A percentile compares a stretch with the other conserved stretches of the same genome.
Conservation (phyloP, 2,329 filamentous ascomycete genomes). For the Teratosphaeria pseudoeucalypti region DNA sequence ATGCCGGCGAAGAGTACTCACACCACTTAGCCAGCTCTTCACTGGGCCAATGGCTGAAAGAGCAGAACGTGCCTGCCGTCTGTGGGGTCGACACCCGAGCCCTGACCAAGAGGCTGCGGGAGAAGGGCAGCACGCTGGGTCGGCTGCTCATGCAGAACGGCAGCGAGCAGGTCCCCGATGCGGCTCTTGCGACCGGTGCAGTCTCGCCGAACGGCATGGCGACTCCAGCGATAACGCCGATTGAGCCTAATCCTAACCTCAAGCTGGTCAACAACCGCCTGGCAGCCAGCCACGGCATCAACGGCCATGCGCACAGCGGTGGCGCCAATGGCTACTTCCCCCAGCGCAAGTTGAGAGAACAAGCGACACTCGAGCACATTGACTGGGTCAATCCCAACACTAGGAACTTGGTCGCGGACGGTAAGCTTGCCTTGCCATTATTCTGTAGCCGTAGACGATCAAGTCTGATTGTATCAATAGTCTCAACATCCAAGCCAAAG, state of each 20-base stretch:
- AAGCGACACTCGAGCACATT: conserved; percentile 57
- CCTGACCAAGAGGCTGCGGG: conserved; percentile 85
- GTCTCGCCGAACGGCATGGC: conserved; percentile 21
- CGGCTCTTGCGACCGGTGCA: conserved; percentile 12
- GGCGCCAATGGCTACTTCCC: conserved; percentile 20
- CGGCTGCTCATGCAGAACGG: conserved; percentile 68
- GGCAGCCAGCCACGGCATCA: conserved; percentile 23
- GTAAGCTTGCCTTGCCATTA: conserved; percentile 45
- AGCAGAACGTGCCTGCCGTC: conserved; percentile 87
- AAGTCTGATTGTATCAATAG: conserved; percentile 41
- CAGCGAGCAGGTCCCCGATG: conserved; percentile 28
- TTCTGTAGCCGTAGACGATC: conserved; percentile 14
- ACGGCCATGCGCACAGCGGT: conserved; percentile 12
- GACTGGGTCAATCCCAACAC: conserved; percentile 89
- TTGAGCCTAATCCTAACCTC: conserved; percentile 17
- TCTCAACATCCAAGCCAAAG: conserved; percentile 79
- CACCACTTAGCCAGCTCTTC: conserved; percentile 88
- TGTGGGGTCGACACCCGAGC: conserved; percentile 90
- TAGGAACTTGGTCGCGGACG: conserved; percentile 87
- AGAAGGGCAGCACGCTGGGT: conserved; percentile 93
- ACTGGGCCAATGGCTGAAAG: conserved; percentile 88
- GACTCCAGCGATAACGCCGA: conserved; percentile 30
- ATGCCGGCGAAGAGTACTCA: conserved; percentile 89
- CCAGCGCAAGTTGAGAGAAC: conserved; percentile 19
- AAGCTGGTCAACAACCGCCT: conserved; percentile 19